Base-by-base conservation (phyloP, 192 early-diverging fungal species). In the Entophlyctis luteolus region DNA sequence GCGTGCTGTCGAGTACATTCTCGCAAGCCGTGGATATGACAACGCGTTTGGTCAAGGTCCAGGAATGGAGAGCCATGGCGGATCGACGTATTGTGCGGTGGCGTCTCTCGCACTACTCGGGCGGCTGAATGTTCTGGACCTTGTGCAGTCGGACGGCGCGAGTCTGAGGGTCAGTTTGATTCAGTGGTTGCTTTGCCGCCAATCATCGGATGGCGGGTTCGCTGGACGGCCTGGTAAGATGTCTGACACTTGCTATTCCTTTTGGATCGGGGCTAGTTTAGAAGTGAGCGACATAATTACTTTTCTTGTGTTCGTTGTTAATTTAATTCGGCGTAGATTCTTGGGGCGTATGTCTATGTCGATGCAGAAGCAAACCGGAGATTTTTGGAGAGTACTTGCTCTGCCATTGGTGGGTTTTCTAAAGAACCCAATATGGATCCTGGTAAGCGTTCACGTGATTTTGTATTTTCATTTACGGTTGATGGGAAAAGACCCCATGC, bases 191-290 rank as follows among this genome's bases (percentile, higher is more conserved):
- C 50, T 98, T 48, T 70, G 73, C 22, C 79, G 90, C n/a, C 94
- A 95, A 68, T 36, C 50, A 23, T 48, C 33, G n/a, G 66, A 70
- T 36, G 78, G 72, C 27, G 98, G 98, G 3, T 99, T 95, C 77
- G 89, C 94, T 67, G 98, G 98, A 2, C 73, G 98, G 37, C 74
- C 80, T 8, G 90, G 92, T 69, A 99, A 99, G 73, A 73, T 78
- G 2, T 76, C 86, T 23, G 98, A 99, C 68, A 92, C 91, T 12
- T 99, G 98, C 74, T 99, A 99, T 75, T 89, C 92, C 6, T 99
- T 96, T 76, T 99, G 98, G 98, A 81, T 98, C 22, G 98, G 97
- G 5, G 94, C 84, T 0, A 71, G 86, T 8, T 62, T 99, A 20
- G 71, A 79, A 68, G 88, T 90, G 68, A 14, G 62, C 0, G 39